These are phyloP conservation scores for Coemansia sp. DNA, from an alignment of 192 early-diverging fungal genomes.

Conservation along the genomic window DNA sequence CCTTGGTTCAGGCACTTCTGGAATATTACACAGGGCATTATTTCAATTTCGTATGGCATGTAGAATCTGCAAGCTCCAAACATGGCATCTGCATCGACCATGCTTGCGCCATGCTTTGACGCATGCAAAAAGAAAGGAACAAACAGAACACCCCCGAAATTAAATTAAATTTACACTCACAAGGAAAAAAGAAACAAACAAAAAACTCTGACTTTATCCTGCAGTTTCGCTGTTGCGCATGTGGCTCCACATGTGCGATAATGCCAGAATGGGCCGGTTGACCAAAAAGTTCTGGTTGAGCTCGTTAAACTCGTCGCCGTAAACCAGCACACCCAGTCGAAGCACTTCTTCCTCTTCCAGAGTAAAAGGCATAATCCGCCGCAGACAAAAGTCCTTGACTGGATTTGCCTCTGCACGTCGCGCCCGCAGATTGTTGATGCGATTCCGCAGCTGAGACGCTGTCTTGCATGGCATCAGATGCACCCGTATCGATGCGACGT, in stretches of 20 bases:
- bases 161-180: not conserved
- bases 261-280: constrained; percentile 49
- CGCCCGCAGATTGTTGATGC: constrained; percentile 51
- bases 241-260: constrained; percentile 45
- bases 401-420: constrained; percentile 41
- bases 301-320: constrained; percentile 50
- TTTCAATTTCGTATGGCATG: too few species aligned
- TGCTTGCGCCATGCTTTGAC: not conserved
- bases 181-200: not conserved
- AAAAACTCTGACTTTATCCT: not conserved
- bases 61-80: not conserved
- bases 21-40: not conserved
- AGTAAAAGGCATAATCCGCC: constrained; percentile 52
- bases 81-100: not conserved
- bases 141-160: not conserved
- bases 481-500: constrained; percentile 49
- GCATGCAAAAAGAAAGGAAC: not conserved
- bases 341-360: constrained; percentile 57
- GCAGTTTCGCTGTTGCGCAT: constrained; percentile 8
- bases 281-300: constrained; percentile 42
- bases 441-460: constrained; percentile 54
- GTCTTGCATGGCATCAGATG: constrained; percentile 59
- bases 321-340: constrained; percentile 42
- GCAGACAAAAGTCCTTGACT: constrained; percentile 53
- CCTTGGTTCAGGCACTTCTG: too few species aligned